Evolutionary conservation across 2,329 filamentous ascomycete species (phyloP).

Genomic region (Aspergillus quadricinctus): DNA sequence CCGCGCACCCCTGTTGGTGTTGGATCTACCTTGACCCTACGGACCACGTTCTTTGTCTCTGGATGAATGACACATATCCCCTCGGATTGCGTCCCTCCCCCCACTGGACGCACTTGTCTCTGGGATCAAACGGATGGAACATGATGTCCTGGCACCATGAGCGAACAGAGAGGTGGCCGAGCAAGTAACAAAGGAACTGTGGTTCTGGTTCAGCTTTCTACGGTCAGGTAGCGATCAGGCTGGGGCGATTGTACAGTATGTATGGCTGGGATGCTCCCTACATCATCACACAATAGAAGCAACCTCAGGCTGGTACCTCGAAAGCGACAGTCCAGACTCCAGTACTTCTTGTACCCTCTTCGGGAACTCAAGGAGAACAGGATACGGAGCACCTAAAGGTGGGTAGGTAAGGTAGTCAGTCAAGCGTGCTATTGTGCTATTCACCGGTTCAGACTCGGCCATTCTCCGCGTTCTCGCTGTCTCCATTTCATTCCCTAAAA

Average conservation of each 20-base stretch:
- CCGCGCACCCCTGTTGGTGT: constrained; percentile 3
- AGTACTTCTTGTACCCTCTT: too few relatives aligned
- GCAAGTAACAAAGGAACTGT: not conserved
- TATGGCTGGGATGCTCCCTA: not conserved
- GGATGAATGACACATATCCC: constrained; percentile 4
- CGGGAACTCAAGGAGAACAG: too few relatives aligned
- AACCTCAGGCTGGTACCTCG: too few relatives aligned
- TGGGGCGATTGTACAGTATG: not conserved
- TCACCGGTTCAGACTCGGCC: not conserved
- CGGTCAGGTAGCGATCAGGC: too few relatives aligned
- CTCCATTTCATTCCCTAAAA: too few relatives aligned
- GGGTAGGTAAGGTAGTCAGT: not conserved
- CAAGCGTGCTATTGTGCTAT: not conserved
- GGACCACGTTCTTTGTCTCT: constrained; percentile 2
- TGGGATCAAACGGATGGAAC: constrained; percentile 1
- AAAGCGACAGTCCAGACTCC: too few relatives aligned
- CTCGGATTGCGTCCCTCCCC: not conserved
- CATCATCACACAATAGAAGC: too few relatives aligned
- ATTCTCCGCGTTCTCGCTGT: not conserved
- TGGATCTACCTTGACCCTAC: constrained; percentile 2
- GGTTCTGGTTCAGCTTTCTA: not conserved
- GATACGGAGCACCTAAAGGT: not conserved
- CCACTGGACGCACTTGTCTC: not conserved
- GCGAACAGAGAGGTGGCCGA: not conserved
- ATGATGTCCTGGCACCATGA: not conserved